Base-by-base conservation (phyloP, 2,329 filamentous ascomycete genomes). In the Cladophialophora bantiana region DNA sequence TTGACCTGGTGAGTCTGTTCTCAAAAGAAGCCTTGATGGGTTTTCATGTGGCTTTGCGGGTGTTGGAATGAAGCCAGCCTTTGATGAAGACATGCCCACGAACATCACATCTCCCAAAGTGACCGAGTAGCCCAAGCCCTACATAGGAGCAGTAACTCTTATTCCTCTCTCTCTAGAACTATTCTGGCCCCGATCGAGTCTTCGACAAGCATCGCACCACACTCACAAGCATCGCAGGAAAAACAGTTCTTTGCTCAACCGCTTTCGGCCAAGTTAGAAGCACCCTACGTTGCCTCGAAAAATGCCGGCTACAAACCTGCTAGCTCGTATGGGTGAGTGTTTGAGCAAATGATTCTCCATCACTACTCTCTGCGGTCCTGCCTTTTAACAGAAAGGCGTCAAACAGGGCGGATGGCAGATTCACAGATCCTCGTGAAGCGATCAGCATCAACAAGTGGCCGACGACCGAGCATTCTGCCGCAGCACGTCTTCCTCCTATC, bases 1-100 rank as follows among this genome's bases (percentile, higher is more conserved):
- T 87, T 70, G 84, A 85, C 7, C 81, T 89, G 7, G 86, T 66
- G 45, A 62, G 64, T 20, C 4, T n/a, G 18, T 13, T 26, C 57
- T 50, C 12, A 50, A 4, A 7, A 26, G 45, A 4, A 12, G 7
- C 4, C 20, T 5, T 50, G 45, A 7, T 50, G 15, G 15, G 6
- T 18, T n/a, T 26, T 10, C 45, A 20, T 26, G 26, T 26, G 26
- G 26, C 26, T 26, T 26, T 26, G 26, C 26, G 2, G 2, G 26
- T 26, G 26, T 26, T 26, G 26, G 26, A 26, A 26, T 26, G 26
- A 26, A 26, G 26, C 26, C 26, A 26, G 26, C 26, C 26, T 26
- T 26, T 26, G 26, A 26, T 26, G 26, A 26, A 26, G 3, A 26
- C 2, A 26, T 26, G 26, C 26, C 26, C 26, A 26, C 26, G 26